Conservation (phyloP, 306 rosid species). For the Prunus campanulata region DNA sequence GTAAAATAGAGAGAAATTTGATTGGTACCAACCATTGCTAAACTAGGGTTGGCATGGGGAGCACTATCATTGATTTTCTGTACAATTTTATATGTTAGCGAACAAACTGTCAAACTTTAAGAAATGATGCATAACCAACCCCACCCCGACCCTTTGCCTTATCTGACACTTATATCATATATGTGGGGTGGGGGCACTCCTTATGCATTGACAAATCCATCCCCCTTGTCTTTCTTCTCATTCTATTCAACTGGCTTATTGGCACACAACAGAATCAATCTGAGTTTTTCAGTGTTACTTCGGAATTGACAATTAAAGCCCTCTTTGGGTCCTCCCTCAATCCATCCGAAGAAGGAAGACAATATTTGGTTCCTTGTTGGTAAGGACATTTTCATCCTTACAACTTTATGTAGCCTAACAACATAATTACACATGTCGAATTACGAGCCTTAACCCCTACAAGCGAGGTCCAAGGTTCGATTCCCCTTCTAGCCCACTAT, state of each 20-base stretch:
- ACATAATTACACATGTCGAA: too few species aligned
- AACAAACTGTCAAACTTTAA: background rate
- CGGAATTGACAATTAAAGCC: conserved; percentile 17
- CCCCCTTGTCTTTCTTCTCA: conserved; percentile 22
- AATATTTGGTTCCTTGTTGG: too few species aligned
- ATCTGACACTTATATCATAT: conserved; percentile 6
- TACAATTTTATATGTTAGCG: conserved; percentile 1
- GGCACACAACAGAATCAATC: conserved; percentile 25
- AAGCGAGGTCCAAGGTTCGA: too few species aligned
- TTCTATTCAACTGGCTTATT: conserved; percentile 5
- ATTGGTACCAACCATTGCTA: too few species aligned
- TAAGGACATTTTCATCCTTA: too few species aligned
- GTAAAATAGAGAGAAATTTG: too few species aligned
- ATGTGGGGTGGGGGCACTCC: conserved; percentile 3
- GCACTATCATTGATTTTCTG: conserved; percentile 16
- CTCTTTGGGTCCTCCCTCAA: background rate
- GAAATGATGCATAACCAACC: conserved; percentile 14
- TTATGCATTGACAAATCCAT: conserved; percentile 23
- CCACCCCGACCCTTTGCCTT: conserved; percentile 15
- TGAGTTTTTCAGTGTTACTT: background rate
- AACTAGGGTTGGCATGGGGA: conserved; percentile 26
- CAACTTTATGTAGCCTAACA: too few species aligned
- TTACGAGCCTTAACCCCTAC: too few species aligned
- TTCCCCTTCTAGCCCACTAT: too few species aligned
- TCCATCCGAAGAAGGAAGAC: too few species aligned